Evolutionary conservation across 2,329 filamentous ascomycete genomes (phyloP).

Genomic region (Tolypocladium sp.): DNA sequence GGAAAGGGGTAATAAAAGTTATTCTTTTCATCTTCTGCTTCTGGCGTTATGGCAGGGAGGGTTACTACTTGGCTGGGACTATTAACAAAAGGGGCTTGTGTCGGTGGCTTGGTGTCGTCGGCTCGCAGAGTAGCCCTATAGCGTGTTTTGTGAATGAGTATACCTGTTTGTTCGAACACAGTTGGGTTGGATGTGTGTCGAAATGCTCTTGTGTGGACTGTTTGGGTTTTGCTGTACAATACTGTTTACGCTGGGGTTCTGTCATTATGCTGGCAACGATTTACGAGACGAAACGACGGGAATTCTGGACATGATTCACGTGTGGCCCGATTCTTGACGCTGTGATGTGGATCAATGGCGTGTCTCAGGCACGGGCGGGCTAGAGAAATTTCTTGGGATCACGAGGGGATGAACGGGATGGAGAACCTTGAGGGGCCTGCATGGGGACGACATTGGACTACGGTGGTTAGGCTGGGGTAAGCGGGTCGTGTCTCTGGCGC

Average conservation of each 20-base stretch:
- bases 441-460: not conserved
- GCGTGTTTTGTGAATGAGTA: constrained; percentile 1
- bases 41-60: not conserved
- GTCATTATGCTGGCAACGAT: not conserved
- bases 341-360: not conserved
- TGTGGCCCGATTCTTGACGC: not conserved
- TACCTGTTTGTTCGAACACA: not conserved
- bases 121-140: not conserved
- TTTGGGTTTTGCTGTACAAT: not conserved
- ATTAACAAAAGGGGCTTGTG: not conserved
- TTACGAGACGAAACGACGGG: not conserved
- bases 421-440: not conserved
- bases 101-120: not conserved
- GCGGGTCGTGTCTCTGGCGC: not conserved
- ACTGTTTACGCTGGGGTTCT: not conserved
- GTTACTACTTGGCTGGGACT: not conserved
- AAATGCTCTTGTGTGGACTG: not conserved
- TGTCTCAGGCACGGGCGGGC: not conserved
- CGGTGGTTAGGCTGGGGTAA: not conserved
- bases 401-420: not conserved
- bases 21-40: not conserved
- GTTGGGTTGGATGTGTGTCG: not conserved
- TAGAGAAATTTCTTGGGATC: not conserved
- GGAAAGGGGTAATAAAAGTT: constrained; percentile 1
- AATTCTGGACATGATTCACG: not conserved